Conservation (phyloP, 1,139 yeast species). For the Debaryomyces udenii region DNA sequence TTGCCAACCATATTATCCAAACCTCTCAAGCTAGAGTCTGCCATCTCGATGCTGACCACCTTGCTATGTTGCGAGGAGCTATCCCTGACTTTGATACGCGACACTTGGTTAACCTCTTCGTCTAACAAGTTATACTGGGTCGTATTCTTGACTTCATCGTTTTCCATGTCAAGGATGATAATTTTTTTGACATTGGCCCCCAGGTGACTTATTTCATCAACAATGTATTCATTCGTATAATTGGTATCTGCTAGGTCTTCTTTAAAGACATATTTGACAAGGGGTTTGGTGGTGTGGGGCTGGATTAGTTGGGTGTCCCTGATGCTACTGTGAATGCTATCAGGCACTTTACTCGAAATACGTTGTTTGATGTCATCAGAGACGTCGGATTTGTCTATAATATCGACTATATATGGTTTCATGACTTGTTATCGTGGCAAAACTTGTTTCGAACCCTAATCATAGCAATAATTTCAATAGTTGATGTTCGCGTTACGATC, state of each 20-base stretch:
- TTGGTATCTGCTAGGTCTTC: slow-evolving; percentile 8
- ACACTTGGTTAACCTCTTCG: slow-evolving; percentile 6
- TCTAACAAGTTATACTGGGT: slow-evolving; percentile 7
- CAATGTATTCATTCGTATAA: slow-evolving; percentile 4
- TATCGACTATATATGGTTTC: slow-evolving; percentile 11
- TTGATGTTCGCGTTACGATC: slow-evolving; percentile 17
- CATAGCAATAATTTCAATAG: not conserved
- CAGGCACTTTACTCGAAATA: slow-evolving; percentile 4
- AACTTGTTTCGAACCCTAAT: not conserved
- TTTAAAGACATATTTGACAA: slow-evolving; percentile 8
- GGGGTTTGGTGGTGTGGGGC: slow-evolving; percentile 4
- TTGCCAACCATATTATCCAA: slow-evolving; percentile 4
- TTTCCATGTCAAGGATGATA: slow-evolving; percentile 7
- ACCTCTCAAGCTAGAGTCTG: slow-evolving; percentile 6
- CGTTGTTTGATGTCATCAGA: slow-evolving; percentile 5
- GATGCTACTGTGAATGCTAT: slow-evolving; percentile 8
- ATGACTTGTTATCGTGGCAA: not conserved
- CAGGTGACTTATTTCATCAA: slow-evolving; percentile 6
- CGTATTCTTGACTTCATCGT: not conserved
- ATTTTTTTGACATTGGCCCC: slow-evolving; percentile 7
- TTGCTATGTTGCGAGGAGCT: slow-evolving; percentile 1
- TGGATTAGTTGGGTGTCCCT: slow-evolving; percentile 6
- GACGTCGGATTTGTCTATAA: slow-evolving; percentile 4
- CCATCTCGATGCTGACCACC: slow-evolving; percentile 5
- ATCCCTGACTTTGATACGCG: slow-evolving; percentile 3